phyloP scores from a whole-genome alignment of 2,329 filamentous ascomycete species.

The Colletotrichum karsti region DNA sequence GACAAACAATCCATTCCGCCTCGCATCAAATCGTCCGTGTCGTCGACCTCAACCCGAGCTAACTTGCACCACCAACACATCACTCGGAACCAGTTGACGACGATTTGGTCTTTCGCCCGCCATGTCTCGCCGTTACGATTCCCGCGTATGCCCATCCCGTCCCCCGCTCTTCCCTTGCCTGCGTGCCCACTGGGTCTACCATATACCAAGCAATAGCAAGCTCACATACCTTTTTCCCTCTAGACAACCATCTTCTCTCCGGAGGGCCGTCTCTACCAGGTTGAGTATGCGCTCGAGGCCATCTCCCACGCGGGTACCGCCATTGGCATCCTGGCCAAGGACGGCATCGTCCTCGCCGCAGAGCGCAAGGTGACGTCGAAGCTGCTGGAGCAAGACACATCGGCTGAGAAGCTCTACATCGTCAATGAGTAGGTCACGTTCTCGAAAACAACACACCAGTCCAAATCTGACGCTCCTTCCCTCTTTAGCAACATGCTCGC shows the following conservation, averaged over 20 bases:
- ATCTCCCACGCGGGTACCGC: constrained; percentile 98
- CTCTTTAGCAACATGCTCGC: constrained; percentile 97
- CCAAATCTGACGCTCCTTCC: neutral
- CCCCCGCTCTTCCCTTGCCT: constrained; percentile 34
- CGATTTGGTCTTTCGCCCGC: constrained; percentile 37
- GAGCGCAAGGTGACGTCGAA: constrained; percentile 99
- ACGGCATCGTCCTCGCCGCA: constrained; percentile 97
- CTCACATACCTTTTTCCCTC: constrained; percentile 31
- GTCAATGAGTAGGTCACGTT: constrained; percentile 84
- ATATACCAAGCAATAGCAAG: constrained; percentile 13
- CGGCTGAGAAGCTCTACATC: constrained; percentile 99
- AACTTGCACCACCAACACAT: neutral
- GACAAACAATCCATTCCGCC: constrained; percentile 14
- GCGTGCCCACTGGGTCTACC: neutral
- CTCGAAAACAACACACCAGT: neutral
- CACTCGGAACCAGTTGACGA: neutral
- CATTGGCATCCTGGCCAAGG: constrained; percentile 94
- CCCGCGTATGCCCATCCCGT: constrained; percentile 76
- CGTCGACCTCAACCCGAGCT: constrained; percentile 9
- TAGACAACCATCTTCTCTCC: constrained; percentile 99
- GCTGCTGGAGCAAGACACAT: constrained; percentile 98
- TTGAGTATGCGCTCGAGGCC: constrained; percentile 98
- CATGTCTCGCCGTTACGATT: constrained; percentile 99
- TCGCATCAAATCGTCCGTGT: neutral
- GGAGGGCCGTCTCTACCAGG: constrained; percentile 97